A percentile compares a stretch with the other conserved stretches of the same genome.
These are phyloP conservation scores for Macrophomina phaseolina DNA, from an alignment of 2,329 filamentous ascomycete genomes.

Conservation along the genomic window DNA sequence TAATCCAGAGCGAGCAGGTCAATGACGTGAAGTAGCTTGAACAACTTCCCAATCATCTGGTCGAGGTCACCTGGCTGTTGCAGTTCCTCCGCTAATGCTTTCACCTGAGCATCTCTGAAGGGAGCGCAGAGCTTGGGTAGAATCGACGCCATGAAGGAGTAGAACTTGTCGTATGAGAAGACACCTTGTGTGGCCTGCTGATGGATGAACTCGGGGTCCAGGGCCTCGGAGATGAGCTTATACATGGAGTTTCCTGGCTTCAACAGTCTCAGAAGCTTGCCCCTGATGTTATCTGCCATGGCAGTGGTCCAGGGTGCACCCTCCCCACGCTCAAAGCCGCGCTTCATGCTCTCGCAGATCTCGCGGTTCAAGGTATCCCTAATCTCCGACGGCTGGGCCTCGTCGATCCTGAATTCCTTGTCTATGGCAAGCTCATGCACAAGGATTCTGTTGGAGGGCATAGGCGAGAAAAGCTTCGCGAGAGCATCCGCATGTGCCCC, in stretches of 20 bases:
- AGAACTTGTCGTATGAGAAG: conserved; percentile 83
- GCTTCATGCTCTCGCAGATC: conserved; percentile 66
- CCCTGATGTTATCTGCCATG: conserved; percentile 72
- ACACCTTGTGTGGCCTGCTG: conserved; percentile 72
- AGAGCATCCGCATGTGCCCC: conserved; percentile 51
- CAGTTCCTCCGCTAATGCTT: conserved; percentile 68
- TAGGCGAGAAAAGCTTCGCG: conserved; percentile 61
- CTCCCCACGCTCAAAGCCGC: conserved; percentile 66
- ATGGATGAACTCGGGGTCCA: conserved; percentile 74
- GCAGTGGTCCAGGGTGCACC: conserved; percentile 72
- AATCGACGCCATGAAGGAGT: conserved; percentile 74
- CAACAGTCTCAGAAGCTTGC: conserved; percentile 74
- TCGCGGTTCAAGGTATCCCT: conserved; percentile 66
- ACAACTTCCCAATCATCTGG: conserved; percentile 75
- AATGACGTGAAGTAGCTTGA: conserved; percentile 76
- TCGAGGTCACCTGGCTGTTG: conserved; percentile 54
- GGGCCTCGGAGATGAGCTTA: conserved; percentile 73
- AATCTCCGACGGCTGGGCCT: conserved; percentile 59
- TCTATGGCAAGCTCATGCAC: conserved; percentile 83
- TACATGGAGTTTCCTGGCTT: conserved; percentile 75
- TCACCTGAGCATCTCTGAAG: conserved; percentile 77
- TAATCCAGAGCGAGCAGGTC: conserved; percentile 81
- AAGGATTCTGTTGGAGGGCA: conserved; percentile 76
- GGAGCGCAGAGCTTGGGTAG: conserved; percentile 82
- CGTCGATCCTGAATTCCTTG: conserved; percentile 74